Base-by-base conservation (phyloP, 2,329 filamentous ascomycete species). In the Talaromyces pinophilus region DNA sequence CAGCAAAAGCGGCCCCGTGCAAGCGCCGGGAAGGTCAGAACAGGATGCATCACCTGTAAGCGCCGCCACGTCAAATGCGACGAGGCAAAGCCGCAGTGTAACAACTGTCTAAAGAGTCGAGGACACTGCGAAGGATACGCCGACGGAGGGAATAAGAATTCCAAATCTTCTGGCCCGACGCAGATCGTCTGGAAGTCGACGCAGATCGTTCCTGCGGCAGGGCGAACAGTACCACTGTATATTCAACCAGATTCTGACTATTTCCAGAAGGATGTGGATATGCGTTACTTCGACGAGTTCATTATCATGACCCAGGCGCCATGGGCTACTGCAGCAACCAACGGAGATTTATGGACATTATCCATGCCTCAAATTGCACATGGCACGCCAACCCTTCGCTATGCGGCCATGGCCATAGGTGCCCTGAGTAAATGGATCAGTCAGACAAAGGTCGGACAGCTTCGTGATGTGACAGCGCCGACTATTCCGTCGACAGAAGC, bases 21-120 rank as follows among this genome's bases (percentile, higher is more conserved):
- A 28, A 62, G 60, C 60, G 38, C 60, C 6, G 60, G 40, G 19
- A 63, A 63, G 62, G 62, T 63, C 19, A 22, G 62, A 13, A 55
- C 62, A 22, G 62, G 62, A 25, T 64, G 62, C 54, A 48, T 59
- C 52, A 57, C 52, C 54, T 64, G 62, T 30, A 57, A 64, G 28
- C 50, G 42, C 6, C 50, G 62, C 30, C 62, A 59, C n/a, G n/a
- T 64, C 42, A 64, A 64, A 57, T 64, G 62, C 35, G 62, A 64
- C 54, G 54, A 64, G 42, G 17, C 42, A 48, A 64, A 64, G 54
- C 62, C 62, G 5, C 40, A 48, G 0, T 64, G 62, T 30, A 59
- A 38, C 0, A 57, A 59, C 22, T 64, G 62, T 57, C 40, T 62
- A 19, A 62, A 28, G 60, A 52, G 19, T n/a, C 52, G 28, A 15